These are phyloP conservation scores for Penicillium chermesinum DNA, from an alignment of 495 filamentous ascomycete species.

Conservation along the genomic window DNA sequence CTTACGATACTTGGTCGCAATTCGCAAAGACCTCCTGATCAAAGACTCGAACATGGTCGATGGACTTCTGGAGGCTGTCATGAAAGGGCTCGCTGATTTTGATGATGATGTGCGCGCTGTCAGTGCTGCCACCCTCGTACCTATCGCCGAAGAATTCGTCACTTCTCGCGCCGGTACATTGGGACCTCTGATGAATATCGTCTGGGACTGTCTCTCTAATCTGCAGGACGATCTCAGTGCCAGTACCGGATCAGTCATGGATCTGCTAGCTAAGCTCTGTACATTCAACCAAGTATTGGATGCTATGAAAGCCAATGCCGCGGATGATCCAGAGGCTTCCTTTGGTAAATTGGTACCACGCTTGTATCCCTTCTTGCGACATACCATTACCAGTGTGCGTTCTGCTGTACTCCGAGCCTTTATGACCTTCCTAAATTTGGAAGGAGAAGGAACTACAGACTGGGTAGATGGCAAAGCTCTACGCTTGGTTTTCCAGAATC, in stretches of 20 bases:
- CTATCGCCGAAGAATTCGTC: slow-evolving; percentile 92
- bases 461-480: slow-evolving; percentile 91
- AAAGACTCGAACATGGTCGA: slow-evolving; percentile 81
- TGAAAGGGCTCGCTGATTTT: slow-evolving; percentile 84
- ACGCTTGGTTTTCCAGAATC: slow-evolving; percentile 86
- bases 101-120: slow-evolving; percentile 97
- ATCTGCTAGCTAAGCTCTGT: slow-evolving; percentile 90
- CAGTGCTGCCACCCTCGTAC: slow-evolving; percentile 92
- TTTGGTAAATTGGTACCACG: slow-evolving; percentile 89
- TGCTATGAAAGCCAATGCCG: slow-evolving; percentile 88
- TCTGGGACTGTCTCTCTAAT: slow-evolving; percentile 95
- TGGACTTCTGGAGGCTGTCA: slow-evolving; percentile 84
- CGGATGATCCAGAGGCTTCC: slow-evolving; percentile 73
- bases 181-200: slow-evolving; percentile 78
- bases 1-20: slow-evolving; percentile 86
- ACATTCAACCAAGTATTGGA: slow-evolving; percentile 88
- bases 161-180: slow-evolving; percentile 71
- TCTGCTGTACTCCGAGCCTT: slow-evolving; percentile 89
- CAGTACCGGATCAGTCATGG: slow-evolving; percentile 97
- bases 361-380: slow-evolving; percentile 91
- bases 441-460: slow-evolving; percentile 73
- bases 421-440: slow-evolving; percentile 84
- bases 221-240: slow-evolving; percentile 94
- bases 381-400: slow-evolving; percentile 93
- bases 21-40: slow-evolving; percentile 84